Base-by-base conservation (phyloP, 129 eudicot species). In the Chrysanthemum lavandulifolium region DNA sequence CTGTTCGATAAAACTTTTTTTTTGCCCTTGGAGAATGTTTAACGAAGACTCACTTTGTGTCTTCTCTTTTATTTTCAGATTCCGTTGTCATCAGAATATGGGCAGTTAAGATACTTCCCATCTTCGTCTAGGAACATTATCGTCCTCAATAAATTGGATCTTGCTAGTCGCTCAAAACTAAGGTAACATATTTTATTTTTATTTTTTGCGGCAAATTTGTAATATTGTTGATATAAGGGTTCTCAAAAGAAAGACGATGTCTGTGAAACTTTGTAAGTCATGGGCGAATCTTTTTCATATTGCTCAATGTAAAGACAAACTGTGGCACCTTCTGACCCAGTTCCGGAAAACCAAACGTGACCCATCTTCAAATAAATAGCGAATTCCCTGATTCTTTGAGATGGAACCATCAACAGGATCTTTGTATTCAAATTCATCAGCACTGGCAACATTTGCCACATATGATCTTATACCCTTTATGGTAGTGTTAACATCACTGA, bases 381-480 rank as follows among this genome's bases (percentile, higher is more conserved):
- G 90, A 67, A 93, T 83, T 53, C 96, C 95, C 77, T 89, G 96
- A 68, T 93, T 84, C 85, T 87, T 89, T 57, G 96, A 87, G 69
- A 93, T 55, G 21, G 96, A 93, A 75, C 96, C 95, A 67, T 92
- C 98, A 67, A 89, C 95, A 15, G 98, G 95, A 77, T 92, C 96
- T 80, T 87, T 92, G 90, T 92, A 92, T 78, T 92, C 95, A 79
- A 89, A 89, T 67, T 89, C 96, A 79, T 93, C 95, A 48, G 84
- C n/a, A n/a, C n/a, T n/a, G n/a, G n/a, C n/a, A n/a, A n/a, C n/a
- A n/a, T n/a, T n/a, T n/a, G n/a, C n/a, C n/a, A n/a, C n/a, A n/a
- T n/a, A n/a, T n/a, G n/a, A n/a, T n/a, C n/a, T n/a, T n/a, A n/a
- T n/a, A n/a, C 95, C 92, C 86, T 85, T 89, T 68, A 89, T 69